These are phyloP conservation scores for Penicillium chermesinum DNA, from an alignment of 495 filamentous ascomycete species.

Conservation along the genomic window DNA sequence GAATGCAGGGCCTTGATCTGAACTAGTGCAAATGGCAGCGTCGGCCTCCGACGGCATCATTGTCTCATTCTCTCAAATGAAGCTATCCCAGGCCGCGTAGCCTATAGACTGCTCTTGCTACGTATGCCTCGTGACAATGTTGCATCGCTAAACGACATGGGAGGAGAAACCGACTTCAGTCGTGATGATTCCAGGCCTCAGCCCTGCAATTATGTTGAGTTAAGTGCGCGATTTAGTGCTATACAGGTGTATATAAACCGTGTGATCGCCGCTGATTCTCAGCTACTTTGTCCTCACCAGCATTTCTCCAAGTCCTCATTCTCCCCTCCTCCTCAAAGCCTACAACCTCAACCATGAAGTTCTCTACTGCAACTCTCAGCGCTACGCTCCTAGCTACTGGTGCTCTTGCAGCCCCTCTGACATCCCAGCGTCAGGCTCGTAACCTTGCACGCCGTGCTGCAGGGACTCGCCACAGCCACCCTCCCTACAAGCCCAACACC, in stretches of 20 bases:
- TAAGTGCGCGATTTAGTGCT: too few species aligned
- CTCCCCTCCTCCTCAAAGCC: not conserved
- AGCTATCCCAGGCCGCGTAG: not conserved
- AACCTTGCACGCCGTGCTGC: conserved; percentile 15
- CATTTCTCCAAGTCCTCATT: not conserved
- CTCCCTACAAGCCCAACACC: conserved; percentile 16
- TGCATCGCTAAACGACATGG: too few species aligned
- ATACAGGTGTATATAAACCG: too few species aligned
- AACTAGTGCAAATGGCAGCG: not conserved
- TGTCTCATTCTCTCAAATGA: not conserved
- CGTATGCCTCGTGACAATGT: too few species aligned
- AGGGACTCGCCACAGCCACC: conserved; percentile 12
- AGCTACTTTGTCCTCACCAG: too few species aligned
- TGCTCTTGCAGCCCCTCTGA: conserved; percentile 23
- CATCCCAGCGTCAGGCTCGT: conserved; percentile 18
- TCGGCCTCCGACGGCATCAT: not conserved
- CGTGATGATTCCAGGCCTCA: not conserved
- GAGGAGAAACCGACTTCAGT: too few species aligned
- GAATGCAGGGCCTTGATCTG: not conserved
- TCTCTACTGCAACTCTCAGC: conserved; percentile 10
- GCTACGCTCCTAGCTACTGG: conserved; percentile 19
- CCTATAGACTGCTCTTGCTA: not conserved
- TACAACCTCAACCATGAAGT: conserved; percentile 22
- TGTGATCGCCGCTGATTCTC: too few species aligned
- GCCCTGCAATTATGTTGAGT: too few species aligned